Base-by-base conservation (phyloP, 2,329 filamentous ascomycete species). In the Trichoderma gracile region DNA sequence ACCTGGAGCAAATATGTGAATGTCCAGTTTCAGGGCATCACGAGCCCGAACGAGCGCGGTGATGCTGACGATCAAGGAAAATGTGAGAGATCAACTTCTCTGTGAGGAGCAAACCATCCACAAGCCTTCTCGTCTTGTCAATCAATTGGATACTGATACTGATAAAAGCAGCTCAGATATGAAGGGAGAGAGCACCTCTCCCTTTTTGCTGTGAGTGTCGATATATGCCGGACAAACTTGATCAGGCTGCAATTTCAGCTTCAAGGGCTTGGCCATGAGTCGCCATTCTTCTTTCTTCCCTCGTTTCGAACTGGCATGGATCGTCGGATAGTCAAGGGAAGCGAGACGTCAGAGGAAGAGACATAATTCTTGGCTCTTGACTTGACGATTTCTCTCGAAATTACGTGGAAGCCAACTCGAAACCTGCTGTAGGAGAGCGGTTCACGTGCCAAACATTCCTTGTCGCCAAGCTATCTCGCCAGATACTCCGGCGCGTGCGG, bases 361-460 rank as follows among this genome's bases (percentile, higher is more conserved):
- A 33, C 8, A 33, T 25, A 52, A 33, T 23, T 12, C 33, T 25
- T 15, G 5, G 25, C 25, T 40, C n/a, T n/a, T 17, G 49, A 46
- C 59, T 46, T 19, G 47, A 40, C 49, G 25, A 33, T 42, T 46
- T 61, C 10, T 62, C 40, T 38, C 25, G 33, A 38, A 12, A 38
- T 38, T 38, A 9, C 52, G 12, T 43, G n/a, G 21, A 23, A n/a
- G 27, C 40, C 12, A 47, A 58, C n/a, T n/a, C 15, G 5, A 42
- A 47, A 38, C 23, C 42, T 33, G 27, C 42, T 43, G 23, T 38
- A 38, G n/a, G 23, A 62, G 38, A 61, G 59, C 43, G 49, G n/a
- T 55, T 42, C 49, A 50, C 59, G 57, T 47, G 64, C 62, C 52
- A 52, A 23, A 14, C 67, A 69, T 69, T 69, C 68, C 68, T 38